Evolutionary conservation across 164 flowering plant species (phyloP), one percentile per base, ranked within the genome.

Genomic region (Dillenia turbinata): DNA sequence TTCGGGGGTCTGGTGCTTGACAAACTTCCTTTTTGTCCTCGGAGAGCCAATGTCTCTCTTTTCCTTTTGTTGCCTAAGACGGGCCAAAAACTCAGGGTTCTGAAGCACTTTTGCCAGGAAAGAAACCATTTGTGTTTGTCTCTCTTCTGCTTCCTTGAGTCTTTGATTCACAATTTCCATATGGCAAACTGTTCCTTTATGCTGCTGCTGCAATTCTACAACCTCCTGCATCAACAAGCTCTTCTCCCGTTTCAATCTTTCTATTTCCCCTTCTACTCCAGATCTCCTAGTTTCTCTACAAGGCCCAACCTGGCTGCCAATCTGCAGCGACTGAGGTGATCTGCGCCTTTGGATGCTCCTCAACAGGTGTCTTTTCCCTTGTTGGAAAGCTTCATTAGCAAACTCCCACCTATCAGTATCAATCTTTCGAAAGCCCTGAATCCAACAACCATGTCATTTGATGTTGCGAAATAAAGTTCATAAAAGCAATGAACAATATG

Each of bases 361-460:
- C 82, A 93, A 64, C 59, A 90, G 73, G 67, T 85, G 85, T 67
- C 65, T 85, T 62, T 79, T 75, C 61, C 97, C 98, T 52, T 78
- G 74, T 44, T 73, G 58, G 52, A 93, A 93, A 49, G 74, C 74
- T 69, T 90, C 91, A 59, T 84, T 85, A 0, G 90, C 89, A 64
- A 93, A 93, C 69, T 90, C 96, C 97, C 94, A 93, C 62, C 71
- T 79, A 45, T 88, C 97, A 47, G 89, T 54, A 60, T 86, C 90
- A 69, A 89, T 71, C 80, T 93, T 93, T 56, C 92, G 96, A 63
- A 93, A 93, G 6, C 97, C 92, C 98, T 93, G 86, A 73, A 71
- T 57, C 54, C 44, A 72, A 15, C 12, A 67, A 12, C 57, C 57
- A 59, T 60, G 40, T 33, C 40, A 33, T 4, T 33, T 33, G 40